These are phyloP conservation scores for Sapria himalayana DNA, from an alignment of 345 rosid genomes.

Conservation along the genomic window DNA sequence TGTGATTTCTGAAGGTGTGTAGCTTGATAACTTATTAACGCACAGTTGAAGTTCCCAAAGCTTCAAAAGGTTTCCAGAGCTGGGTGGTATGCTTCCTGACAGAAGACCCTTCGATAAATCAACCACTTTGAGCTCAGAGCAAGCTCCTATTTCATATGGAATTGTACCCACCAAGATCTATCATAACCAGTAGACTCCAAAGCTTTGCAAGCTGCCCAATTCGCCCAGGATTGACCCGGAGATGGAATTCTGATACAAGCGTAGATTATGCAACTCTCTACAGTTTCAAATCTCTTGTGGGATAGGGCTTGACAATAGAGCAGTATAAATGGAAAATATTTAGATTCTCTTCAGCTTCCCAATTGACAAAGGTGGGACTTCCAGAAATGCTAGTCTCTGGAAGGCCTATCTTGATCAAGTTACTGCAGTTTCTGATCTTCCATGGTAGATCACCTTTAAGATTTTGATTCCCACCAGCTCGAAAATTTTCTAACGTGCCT, in stretches of 20 bases:
- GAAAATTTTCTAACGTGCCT: slow-evolving; percentile 29
- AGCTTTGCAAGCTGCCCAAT: slow-evolving; percentile 62
- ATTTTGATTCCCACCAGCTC: slow-evolving; percentile 86
- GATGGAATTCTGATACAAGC: slow-evolving; percentile 70
- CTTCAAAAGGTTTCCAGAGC: slow-evolving; percentile 50
- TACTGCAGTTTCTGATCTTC: slow-evolving; percentile 81
- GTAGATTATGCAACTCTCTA: slow-evolving; percentile 61
- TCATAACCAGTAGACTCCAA: slow-evolving; percentile 64
- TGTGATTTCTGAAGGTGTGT: slow-evolving; percentile 48
- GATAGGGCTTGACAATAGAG: slow-evolving; percentile 55
- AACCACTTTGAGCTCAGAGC: slow-evolving; percentile 39
- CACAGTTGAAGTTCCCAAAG: slow-evolving; percentile 82
- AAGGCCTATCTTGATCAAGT: slow-evolving; percentile 60
- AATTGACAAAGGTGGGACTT: slow-evolving; percentile 41
- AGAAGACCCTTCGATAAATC: slow-evolving; percentile 70
- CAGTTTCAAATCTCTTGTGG: slow-evolving; percentile 75
- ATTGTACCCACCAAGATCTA: slow-evolving; percentile 72
- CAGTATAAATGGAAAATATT: slow-evolving; percentile 59
- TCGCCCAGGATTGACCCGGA: slow-evolving; percentile 51
- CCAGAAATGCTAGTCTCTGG: slow-evolving; percentile 94
- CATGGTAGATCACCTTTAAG: slow-evolving; percentile 62
- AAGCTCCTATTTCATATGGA: slow-evolving; percentile 47
- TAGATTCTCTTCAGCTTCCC: slow-evolving; percentile 53
- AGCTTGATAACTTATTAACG: slow-evolving; percentile 64
- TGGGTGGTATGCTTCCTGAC: slow-evolving; percentile 58